Conservation (phyloP, 306 rosid species). For the Ceratonia siliqua region DNA sequence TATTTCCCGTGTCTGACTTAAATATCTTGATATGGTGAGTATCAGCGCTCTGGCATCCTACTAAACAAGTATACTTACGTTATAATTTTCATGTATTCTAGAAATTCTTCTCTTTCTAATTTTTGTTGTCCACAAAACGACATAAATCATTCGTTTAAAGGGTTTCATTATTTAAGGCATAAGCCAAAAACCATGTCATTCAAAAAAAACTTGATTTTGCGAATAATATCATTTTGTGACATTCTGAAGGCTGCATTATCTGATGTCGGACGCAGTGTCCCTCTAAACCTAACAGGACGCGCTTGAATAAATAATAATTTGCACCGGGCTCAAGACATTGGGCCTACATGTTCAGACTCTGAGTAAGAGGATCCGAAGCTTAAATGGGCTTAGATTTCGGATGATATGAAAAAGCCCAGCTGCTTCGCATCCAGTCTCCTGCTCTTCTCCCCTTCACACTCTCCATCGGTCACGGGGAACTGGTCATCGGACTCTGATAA, state of each 20-base stretch:
- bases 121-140: not conserved
- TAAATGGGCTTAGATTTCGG: not conserved
- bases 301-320: too few species aligned
- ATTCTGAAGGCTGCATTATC: not conserved
- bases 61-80: not conserved
- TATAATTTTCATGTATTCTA: not conserved
- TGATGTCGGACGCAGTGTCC: not conserved
- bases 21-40: not conserved
- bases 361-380: too few species aligned
- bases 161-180: not conserved
- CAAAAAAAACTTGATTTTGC: not conserved
- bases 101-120: not conserved
- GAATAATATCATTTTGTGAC: too few species aligned
- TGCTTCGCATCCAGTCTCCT: not conserved
- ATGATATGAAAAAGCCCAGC: not conserved
- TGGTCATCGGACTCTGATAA: constrained; percentile 23
- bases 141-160: not conserved
- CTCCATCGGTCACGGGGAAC: not conserved
- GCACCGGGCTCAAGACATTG: too few species aligned
- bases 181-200: not conserved
- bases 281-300: not conserved
- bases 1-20: not conserved
- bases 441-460: not conserved
- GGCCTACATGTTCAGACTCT: too few species aligned
- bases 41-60: not conserved